Evolutionary conservation across 1,139 yeast species (phyloP).

Genomic region (Saccharomycopsis phalli): DNA sequence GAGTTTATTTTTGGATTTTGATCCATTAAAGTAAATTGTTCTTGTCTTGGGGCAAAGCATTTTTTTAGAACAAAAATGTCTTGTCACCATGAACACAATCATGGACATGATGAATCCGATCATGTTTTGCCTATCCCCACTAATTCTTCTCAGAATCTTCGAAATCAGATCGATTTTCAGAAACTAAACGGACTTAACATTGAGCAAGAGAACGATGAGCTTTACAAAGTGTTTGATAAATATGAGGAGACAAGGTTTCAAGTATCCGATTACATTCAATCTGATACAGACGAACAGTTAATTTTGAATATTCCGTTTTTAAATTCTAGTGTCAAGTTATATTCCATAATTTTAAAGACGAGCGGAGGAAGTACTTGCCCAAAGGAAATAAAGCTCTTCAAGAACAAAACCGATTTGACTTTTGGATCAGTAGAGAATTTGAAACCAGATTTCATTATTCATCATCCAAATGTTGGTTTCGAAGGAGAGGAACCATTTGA

Average conservation of each 20-base stretch:
- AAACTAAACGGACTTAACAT: slow-evolving; percentile 61
- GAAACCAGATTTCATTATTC: slow-evolving; percentile 44
- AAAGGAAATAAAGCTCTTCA: slow-evolving; percentile 56
- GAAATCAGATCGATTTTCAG: slow-evolving; percentile 49
- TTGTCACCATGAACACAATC: slow-evolving; percentile 27
- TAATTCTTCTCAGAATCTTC: slow-evolving; percentile 57
- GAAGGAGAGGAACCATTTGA: slow-evolving; percentile 22
- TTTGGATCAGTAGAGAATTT: slow-evolving; percentile 50
- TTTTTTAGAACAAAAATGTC: slow-evolving; percentile 24
- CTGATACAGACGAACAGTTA: slow-evolving; percentile 79
- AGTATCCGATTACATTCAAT: slow-evolving; percentile 43
- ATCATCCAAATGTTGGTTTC: slow-evolving; percentile 58
- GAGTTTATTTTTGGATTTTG: slow-evolving; percentile 28
- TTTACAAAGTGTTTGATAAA: slow-evolving; percentile 46
- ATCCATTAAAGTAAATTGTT: background rate
- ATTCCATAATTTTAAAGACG: slow-evolving; percentile 63
- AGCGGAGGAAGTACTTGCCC: slow-evolving; percentile 62
- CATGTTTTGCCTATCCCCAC: slow-evolving; percentile 70
- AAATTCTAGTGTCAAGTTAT: slow-evolving; percentile 64
- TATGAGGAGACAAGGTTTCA: slow-evolving; percentile 34
- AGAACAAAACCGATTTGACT: slow-evolving; percentile 61
- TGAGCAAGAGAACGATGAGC: slow-evolving; percentile 40
- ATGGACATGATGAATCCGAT: slow-evolving; percentile 26
- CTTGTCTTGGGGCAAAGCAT: background rate
- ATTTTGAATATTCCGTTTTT: slow-evolving; percentile 66